These are phyloP conservation scores for Penicillium crystallinum DNA, from an alignment of 495 filamentous ascomycete genomes.

Conservation along the genomic window DNA sequence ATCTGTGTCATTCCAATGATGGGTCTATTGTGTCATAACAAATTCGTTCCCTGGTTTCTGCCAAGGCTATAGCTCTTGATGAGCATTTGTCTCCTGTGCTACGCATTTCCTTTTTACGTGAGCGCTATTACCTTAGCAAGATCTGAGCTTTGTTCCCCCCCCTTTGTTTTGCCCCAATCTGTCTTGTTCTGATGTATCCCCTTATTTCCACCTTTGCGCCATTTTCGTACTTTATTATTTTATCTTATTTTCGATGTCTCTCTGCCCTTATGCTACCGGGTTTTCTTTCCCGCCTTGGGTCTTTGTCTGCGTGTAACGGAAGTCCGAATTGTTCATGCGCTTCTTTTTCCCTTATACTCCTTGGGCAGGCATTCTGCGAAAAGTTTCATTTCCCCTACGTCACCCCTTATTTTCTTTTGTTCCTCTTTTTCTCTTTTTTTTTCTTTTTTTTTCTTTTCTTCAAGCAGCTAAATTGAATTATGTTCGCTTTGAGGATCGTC, in stretches of 20 bases:
- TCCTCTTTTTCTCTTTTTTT: constrained; percentile 28
- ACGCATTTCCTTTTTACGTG: constrained; percentile 43
- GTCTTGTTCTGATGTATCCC: constrained; percentile 17
- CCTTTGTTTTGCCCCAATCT: constrained; percentile 4
- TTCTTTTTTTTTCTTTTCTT: constrained; percentile 28
- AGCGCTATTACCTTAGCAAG: constrained; percentile 46
- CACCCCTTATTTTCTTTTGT: constrained; percentile 27
- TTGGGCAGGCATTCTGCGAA: constrained; percentile 49
- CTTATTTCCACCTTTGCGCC: constrained; percentile 11
- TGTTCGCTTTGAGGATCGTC: constrained; percentile 36
- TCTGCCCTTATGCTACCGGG: constrained; percentile 15
- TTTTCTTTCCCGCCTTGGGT: constrained; percentile 24
- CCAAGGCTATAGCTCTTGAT: constrained; percentile 46
- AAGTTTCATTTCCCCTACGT: constrained; percentile 38
- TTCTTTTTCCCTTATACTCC: constrained; percentile 37
- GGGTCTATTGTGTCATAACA: constrained; percentile 42
- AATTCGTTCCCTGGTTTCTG: constrained; percentile 34
- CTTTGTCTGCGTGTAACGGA: constrained; percentile 37
- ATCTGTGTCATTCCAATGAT: constrained; percentile 44
- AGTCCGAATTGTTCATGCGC: constrained; percentile 34
- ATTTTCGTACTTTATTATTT: constrained; percentile 14
- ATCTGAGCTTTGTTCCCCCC: constrained; percentile 33
- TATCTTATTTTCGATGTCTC: constrained; percentile 14
- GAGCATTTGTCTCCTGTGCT: constrained; percentile 41
- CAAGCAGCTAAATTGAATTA: constrained; percentile 43